Evolutionary conservation across 2,329 filamentous ascomycete genomes (phyloP), one percentile per base, ranked within the genome.

Genomic region (Colletotrichum lini): DNA sequence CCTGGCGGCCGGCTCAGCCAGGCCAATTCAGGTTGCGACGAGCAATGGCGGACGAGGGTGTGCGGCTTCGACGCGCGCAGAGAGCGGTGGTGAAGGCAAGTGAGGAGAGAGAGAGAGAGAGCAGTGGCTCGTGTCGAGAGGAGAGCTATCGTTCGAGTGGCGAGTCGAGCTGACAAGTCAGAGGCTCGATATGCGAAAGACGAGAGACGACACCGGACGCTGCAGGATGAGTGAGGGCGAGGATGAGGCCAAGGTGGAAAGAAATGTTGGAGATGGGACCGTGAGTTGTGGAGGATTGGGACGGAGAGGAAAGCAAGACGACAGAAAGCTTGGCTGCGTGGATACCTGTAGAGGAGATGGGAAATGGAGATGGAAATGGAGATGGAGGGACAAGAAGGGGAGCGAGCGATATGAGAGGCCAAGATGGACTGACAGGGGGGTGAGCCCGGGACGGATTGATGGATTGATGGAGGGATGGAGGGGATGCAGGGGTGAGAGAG

Each of bases 1-100:
- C 69, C 66, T 70, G 66, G 60, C 54, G 59, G 66, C 70, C 53
- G 66, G 70, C 70, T 72, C 60, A 60, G 66, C 70, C 70, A 72
- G 65, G 70, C 70, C 70, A 44, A 30, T 56, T 70, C 54, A 6
- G 57, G 35, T 10, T 23, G 54, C 66, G 45, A 49, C 35, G 45
- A 18, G 61, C 56, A 61, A 16, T 47, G 40, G 47, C n/a, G 23
- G 26, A 49, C 45, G 21, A 35, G 35, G 45, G 30, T 30, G 40
- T 30, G 9, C 47, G 50, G n/a, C 44, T 60, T 50, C 9, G 45
- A 58, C 50, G 4, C 18, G 4, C 18, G 7, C 23, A 26, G 26
- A 35, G 16, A 21, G 42, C 42, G 3, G 57, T 15, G 30, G 30
- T 30, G 30, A 30, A 7, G 30, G 30, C 30, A 30, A 30, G 8